Conservation (phyloP, 164 flowering plant species). For the Tinospora cordifolia region DNA sequence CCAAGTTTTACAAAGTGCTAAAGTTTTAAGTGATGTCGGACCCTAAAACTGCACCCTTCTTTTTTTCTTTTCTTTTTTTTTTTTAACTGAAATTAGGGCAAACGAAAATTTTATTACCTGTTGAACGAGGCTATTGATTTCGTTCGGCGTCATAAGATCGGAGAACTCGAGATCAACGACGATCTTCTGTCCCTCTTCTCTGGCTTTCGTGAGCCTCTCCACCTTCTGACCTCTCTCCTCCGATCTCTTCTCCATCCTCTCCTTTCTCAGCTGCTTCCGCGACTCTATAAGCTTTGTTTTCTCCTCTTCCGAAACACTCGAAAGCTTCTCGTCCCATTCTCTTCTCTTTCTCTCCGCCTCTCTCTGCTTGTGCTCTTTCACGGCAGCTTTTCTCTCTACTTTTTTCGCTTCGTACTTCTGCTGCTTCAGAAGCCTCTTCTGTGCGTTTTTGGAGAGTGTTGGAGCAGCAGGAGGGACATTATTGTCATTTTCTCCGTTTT, state of each 20-base stretch:
- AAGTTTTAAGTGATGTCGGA: no score
- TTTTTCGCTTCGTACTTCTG: conserved; percentile 68
- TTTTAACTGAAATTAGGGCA: no score
- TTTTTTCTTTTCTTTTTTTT: no score
- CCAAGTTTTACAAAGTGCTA: no score
- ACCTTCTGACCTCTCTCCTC: conserved; percentile 55
- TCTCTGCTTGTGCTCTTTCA: conserved; percentile 54
- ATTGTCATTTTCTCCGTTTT: not conserved
- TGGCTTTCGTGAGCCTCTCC: conserved; percentile 45
- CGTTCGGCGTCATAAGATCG: conserved; percentile 55
- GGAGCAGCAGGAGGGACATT: not conserved
- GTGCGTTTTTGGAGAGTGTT: conserved; percentile 63
- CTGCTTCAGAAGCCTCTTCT: conserved; percentile 68
- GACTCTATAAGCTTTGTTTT: conserved; percentile 50
- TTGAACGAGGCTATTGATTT: conserved; percentile 75
- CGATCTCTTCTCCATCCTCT: conserved; percentile 69
- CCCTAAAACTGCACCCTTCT: no score
- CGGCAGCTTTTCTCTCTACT: conserved; percentile 64
- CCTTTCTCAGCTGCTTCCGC: conserved; percentile 47
- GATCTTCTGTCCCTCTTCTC: conserved; percentile 63
- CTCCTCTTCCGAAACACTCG: conserved; percentile 56
- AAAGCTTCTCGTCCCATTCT: conserved; percentile 71
- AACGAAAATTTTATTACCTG: conserved; percentile 53
- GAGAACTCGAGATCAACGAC: conserved; percentile 83
- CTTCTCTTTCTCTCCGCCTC: conserved; percentile 59